Conservation (phyloP, 371 early-diverging fungal species). For the Neoconidiobolus thromboides region DNA sequence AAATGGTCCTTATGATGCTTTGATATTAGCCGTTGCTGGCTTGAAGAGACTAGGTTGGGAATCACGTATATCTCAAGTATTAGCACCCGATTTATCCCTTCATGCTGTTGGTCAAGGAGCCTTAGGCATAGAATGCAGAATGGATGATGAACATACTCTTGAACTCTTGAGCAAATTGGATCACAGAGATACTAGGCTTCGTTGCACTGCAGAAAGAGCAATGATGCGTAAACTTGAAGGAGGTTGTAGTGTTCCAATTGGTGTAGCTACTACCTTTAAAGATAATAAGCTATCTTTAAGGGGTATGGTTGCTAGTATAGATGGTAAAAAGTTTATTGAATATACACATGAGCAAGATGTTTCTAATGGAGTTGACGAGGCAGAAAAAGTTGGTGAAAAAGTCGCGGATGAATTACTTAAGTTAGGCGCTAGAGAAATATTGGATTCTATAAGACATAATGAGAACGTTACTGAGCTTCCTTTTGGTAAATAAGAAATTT, state of each 20-base stretch:
- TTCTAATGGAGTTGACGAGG: constrained; percentile 13
- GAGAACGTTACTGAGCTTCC: neutral
- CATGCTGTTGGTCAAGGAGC: constrained; percentile 95
- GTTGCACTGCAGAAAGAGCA: constrained; percentile 69
- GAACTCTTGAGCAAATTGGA: constrained; percentile 34
- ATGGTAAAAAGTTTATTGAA: constrained; percentile 35
- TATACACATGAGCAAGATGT: constrained; percentile 20
- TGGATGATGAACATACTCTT: constrained; percentile 29
- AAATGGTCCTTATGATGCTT: constrained; percentile 48
- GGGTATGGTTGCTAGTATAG: constrained; percentile 47
- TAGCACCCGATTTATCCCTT: constrained; percentile 39
- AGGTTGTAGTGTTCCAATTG: constrained; percentile 92
- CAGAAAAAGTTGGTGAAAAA: constrained; percentile 13
- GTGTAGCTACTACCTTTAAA: constrained; percentile 42
- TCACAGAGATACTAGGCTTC: constrained; percentile 39
- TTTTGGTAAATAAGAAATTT: neutral
- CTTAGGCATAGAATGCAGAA: constrained; percentile 68
- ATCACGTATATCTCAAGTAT: constrained; percentile 45
- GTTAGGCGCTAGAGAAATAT: constrained; percentile 17
- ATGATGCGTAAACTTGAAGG: constrained; percentile 84
- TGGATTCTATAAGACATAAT: constrained; percentile 8
- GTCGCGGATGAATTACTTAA: constrained; percentile 12
- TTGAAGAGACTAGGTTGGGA: constrained; percentile 46
- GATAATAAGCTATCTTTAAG: constrained; percentile 23
- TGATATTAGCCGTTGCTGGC: constrained; percentile 83